Base-by-base conservation (phyloP, 305 asterid species). In the Solanum hybrid region DNA sequence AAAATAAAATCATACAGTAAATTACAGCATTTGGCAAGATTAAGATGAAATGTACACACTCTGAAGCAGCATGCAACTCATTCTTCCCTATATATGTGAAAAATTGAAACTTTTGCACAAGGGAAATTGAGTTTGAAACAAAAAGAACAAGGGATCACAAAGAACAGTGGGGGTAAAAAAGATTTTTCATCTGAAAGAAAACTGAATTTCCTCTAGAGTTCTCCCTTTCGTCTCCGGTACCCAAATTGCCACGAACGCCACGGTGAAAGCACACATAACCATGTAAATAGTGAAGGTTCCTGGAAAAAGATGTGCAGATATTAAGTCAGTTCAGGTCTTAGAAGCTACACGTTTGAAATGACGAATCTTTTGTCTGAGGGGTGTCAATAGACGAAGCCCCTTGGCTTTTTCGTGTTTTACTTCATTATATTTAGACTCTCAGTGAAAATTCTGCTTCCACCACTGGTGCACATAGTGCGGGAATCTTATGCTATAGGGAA, bases 201-300 rank as follows among this genome's bases (percentile, higher is more conserved):
- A 81, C 90, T 97, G 98, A 88, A 96, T 96, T 89, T 96, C 98
- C 92, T 95, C 98, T 12, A 96, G 91, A 69, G 98, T 93, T 92
- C 93, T 97, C 4, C 99, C 99, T 90, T 96, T 96, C 1, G 98
- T 97, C 94, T 96, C 99, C 3, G 99, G 98, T 80, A 97, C 98
- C 95, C 94, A 95, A 64, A 95, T 90, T 31, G 95, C 35, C 80
- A 91, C 95, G 71, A 97, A 97, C 1, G 88, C 92, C 92, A 94
- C 93, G 0, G 98, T 91, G 34, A 95, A 69, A 40, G 91, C 84
- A 51, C 94, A 91, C 91, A 93, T 89, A 37, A 91, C 28, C 88
- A 91, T 91, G 95, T 95, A 97, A 22, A 94, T 12, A 9, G 94
- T 85, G 92, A 97, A 97, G 42, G 99, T 95, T 88, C 98, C 99